Percentiles rank a stretch among this genome's conserved stretches.
phyloP scores from a whole-genome alignment of 2,329 filamentous ascomycete genomes.

The Ustilaginoidea virens region DNA sequence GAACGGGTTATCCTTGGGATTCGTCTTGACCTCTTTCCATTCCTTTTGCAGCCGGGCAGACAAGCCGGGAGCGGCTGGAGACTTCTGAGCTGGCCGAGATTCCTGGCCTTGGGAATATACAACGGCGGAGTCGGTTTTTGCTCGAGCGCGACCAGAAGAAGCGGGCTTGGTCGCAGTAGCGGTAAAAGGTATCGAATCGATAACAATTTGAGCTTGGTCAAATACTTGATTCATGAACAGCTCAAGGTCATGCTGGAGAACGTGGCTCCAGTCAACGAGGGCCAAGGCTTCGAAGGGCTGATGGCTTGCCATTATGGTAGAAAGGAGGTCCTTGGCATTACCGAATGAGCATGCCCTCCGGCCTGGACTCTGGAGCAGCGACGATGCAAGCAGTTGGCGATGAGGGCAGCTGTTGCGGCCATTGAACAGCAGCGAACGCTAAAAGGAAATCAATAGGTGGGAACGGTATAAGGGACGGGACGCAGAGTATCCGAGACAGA shows the following conservation, averaged over 20 bases:
- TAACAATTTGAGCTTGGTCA: slow-evolving; percentile 49
- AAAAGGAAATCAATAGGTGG: too few relatives aligned
- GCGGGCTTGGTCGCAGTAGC: slow-evolving; percentile 22
- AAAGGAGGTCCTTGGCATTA: too few relatives aligned
- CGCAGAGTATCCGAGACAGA: too few relatives aligned
- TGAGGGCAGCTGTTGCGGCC: too few relatives aligned
- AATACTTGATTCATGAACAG: slow-evolving; percentile 45
- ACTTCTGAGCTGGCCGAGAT: slow-evolving; percentile 21
- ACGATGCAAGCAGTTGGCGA: too few relatives aligned
- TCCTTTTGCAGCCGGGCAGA: slow-evolving; percentile 49
- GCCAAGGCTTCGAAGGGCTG: slow-evolving; percentile 42
- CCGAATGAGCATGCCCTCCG: too few relatives aligned
- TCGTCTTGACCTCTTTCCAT: slow-evolving; percentile 76
- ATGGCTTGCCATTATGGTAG: slow-evolving; percentile 34
- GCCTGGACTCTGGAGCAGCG: too few relatives aligned
- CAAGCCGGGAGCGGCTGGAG: slow-evolving; percentile 24
- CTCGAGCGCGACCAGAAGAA: slow-evolving; percentile 29
- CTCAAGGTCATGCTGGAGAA: slow-evolving; percentile 30
- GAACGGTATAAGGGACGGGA: too few relatives aligned
- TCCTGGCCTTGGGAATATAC: slow-evolving; percentile 34
- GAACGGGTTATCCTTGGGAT: slow-evolving; percentile 56
- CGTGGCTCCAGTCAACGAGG: slow-evolving; percentile 36
- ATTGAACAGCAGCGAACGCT: too few relatives aligned
- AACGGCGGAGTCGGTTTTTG: slow-evolving; percentile 38
- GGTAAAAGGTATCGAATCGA: slow-evolving; percentile 55